Evolutionary conservation across 1,284 basidiomycete species (phyloP).

Genomic region (Ceratobasidium sp.): DNA sequence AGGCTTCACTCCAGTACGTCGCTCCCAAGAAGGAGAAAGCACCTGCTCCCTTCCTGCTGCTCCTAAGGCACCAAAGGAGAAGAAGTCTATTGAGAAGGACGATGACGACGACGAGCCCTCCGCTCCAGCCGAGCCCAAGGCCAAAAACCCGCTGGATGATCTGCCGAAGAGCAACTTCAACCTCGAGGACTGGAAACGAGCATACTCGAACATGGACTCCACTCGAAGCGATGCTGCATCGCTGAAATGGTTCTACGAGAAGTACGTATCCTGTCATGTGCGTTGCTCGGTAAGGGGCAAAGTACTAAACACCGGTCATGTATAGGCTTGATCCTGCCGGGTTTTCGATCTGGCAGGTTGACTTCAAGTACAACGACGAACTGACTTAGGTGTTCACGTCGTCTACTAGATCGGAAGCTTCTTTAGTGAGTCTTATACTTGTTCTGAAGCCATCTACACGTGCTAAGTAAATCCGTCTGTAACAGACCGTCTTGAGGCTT

Average conservation of each 20-base stretch:
- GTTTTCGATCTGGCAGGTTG: slow-evolving; percentile 91
- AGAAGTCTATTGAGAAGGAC: slow-evolving; percentile 70
- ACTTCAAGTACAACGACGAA: slow-evolving; percentile 98
- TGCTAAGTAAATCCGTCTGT: too few relatives aligned
- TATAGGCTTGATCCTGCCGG: slow-evolving; percentile 82
- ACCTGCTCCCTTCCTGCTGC: slow-evolving; percentile 58
- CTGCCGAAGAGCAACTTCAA: slow-evolving; percentile 93
- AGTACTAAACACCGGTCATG: background rate
- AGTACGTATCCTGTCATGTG: slow-evolving; percentile 64
- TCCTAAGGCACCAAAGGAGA: slow-evolving; percentile 72
- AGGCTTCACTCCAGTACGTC: slow-evolving; percentile 78
- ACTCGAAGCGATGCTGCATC: slow-evolving; percentile 82
- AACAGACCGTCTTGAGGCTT: slow-evolving; percentile 88
- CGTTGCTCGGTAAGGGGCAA: background rate
- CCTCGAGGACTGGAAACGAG: slow-evolving; percentile 98
- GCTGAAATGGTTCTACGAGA: slow-evolving; percentile 91
- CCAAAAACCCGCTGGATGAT: slow-evolving; percentile 93
- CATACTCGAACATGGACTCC: slow-evolving; percentile 94
- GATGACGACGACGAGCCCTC: slow-evolving; percentile 68
- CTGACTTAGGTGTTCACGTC: slow-evolving; percentile 95
- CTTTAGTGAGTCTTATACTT: slow-evolving; percentile 66
- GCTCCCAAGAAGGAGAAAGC: slow-evolving; percentile 71
- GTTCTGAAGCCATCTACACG: background rate
- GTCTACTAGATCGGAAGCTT: slow-evolving; percentile 89
- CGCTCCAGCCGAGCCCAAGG: slow-evolving; percentile 76